Evolutionary conservation across 1,284 basidiomycete species (phyloP).

Genomic region (Malassezia vespertilionis): DNA sequence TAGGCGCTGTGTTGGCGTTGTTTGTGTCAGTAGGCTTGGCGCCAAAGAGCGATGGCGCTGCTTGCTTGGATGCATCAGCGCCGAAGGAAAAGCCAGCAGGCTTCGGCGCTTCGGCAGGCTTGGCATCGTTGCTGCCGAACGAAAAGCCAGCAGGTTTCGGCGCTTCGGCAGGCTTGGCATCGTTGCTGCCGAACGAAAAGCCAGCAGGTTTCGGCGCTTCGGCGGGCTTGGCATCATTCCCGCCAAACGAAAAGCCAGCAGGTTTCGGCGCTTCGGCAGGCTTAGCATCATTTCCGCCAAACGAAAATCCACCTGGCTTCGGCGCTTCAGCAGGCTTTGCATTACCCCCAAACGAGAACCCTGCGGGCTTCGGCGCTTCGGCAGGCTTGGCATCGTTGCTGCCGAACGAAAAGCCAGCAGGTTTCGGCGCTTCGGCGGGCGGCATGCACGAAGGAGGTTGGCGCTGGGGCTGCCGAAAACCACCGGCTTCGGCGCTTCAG

Average conservation of each 20-base stretch:
- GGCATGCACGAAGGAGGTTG: conserved; percentile 18
- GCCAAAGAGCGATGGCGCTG: conserved; percentile 3
- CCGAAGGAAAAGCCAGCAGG: conserved; percentile 2
- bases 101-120: neutral
- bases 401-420: conserved; percentile 12
- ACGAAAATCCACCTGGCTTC: conserved; percentile 12
- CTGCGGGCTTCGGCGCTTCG: neutral
- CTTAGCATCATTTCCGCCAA: neutral
- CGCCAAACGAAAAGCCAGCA: conserved; percentile 5
- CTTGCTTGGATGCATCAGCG: no score
- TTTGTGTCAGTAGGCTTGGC: no score
- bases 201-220: conserved; percentile 5
- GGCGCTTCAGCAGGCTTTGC: conserved; percentile 7
- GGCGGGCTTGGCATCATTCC: neutral
- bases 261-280: conserved; percentile 6
- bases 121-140: conserved; percentile 7
- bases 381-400: conserved; percentile 8
- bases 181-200: conserved; percentile 22
- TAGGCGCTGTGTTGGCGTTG: no score
- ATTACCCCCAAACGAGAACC: conserved; percentile 5
- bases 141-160: conserved; percentile 24
- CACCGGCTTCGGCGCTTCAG: conserved; percentile 13
- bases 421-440: conserved; percentile 2
- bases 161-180: conserved; percentile 21
- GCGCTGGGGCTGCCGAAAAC: conserved; percentile 11